These are phyloP conservation scores for Ichthyophthirius multifiliis DNA, from an alignment of 169 alveolate genomes.

Conservation along the genomic window DNA sequence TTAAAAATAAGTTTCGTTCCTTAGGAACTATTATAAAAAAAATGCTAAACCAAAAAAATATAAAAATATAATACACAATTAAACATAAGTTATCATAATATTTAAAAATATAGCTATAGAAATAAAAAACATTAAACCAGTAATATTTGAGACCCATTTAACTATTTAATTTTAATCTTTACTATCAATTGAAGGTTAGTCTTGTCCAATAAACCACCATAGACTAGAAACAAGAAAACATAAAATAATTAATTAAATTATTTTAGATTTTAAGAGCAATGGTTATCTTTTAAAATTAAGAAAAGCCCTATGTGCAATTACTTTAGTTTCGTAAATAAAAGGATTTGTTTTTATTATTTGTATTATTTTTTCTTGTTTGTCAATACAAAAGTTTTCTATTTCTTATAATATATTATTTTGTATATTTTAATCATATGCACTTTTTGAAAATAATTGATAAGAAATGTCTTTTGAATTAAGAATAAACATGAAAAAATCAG, in stretches of 20 bases:
- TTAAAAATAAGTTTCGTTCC: slow-evolving; percentile 34
- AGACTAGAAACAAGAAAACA: neutral
- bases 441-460: neutral
- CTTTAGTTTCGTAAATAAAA: neutral
- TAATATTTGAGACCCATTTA: neutral
- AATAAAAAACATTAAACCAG: neutral
- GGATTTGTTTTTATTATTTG: no score
- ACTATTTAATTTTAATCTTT: neutral
- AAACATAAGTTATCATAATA: neutral
- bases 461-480: no score
- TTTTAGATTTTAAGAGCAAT: neutral
- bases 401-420: neutral
- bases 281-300: neutral
- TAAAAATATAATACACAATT: no score
- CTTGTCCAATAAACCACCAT: neutral
- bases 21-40: slow-evolving; percentile 32
- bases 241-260: neutral
- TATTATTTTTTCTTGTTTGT: no score
- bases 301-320: neutral
- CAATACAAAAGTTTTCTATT: no score
- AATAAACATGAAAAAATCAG: slow-evolving; percentile 25
- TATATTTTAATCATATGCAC: neutral
- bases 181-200: neutral
- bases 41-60: no score
- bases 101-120: neutral